phyloP scores from a whole-genome alignment of 305 asterid species.

The Striga hermonthica region DNA sequence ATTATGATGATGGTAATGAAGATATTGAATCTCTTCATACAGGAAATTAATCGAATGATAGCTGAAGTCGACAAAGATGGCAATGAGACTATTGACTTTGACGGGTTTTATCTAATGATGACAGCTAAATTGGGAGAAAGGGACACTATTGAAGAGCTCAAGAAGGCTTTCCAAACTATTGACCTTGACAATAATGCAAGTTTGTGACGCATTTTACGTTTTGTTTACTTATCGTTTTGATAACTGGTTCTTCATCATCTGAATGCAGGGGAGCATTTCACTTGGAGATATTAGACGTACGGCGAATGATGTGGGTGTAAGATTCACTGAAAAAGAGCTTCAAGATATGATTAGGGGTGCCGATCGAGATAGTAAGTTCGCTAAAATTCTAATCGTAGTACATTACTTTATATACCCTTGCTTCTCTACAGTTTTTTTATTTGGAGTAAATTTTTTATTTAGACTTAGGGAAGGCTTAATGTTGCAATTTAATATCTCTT shows the following conservation, averaged over 20 bases:
- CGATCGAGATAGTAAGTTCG: conserved; percentile 79
- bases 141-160: conserved; percentile 80
- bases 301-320: conserved; percentile 76
- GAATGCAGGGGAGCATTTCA: conserved; percentile 81
- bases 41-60: conserved; percentile 86
- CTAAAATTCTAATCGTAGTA: conserved; percentile 16
- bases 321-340: conserved; percentile 66
- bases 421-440: neutral
- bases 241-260: conserved; percentile 27
- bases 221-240: conserved; percentile 27
- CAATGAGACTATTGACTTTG: conserved; percentile 87
- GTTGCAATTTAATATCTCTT: too few relatives aligned
- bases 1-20: conserved; percentile 23
- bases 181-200: conserved; percentile 87
- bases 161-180: conserved; percentile 77
- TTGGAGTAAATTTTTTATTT: neutral
- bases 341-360: conserved; percentile 93
- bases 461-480: too few relatives aligned
- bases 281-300: conserved; percentile 82
- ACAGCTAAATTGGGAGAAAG: conserved; percentile 94
- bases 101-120: conserved; percentile 88
- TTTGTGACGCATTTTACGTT: conserved; percentile 24
- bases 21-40: conserved; percentile 32
- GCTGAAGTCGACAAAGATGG: conserved; percentile 96
- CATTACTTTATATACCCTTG: conserved; percentile 7